These are phyloP conservation scores for Phialophora chinensis DNA, from an alignment of 2,329 filamentous ascomycete species.

Conservation along the genomic window DNA sequence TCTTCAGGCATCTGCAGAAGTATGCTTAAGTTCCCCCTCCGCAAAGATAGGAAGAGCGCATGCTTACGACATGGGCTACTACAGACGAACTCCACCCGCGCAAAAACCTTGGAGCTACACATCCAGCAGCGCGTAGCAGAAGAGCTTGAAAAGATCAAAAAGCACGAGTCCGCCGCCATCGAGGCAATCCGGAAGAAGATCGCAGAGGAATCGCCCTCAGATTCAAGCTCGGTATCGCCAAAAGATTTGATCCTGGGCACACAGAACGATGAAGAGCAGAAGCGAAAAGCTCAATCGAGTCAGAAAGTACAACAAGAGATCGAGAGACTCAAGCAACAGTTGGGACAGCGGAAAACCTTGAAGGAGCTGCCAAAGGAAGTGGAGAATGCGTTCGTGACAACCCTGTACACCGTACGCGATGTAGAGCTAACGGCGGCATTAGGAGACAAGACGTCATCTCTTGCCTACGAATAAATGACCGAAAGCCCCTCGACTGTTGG, in stretches of 20 bases:
- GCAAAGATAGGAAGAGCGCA: not conserved
- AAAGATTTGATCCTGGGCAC: slow-evolving; percentile 39
- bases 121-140: slow-evolving; percentile 84
- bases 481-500: slow-evolving; percentile 92
- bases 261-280: slow-evolving; percentile 33
- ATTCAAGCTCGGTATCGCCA: slow-evolving; percentile 55
- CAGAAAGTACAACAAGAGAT: slow-evolving; percentile 64
- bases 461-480: slow-evolving; percentile 83
- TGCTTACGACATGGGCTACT: slow-evolving; percentile 18
- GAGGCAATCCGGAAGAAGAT: slow-evolving; percentile 70
- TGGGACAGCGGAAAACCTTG: slow-evolving; percentile 66
- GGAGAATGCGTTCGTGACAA: slow-evolving; percentile 62
- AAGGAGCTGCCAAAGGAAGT: slow-evolving; percentile 72
- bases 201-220: slow-evolving; percentile 29
- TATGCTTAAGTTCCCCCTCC: slow-evolving; percentile 51
- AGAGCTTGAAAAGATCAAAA: slow-evolving; percentile 81
- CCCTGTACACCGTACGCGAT: not conserved
- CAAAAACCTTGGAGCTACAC: slow-evolving; percentile 81
- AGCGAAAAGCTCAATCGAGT: slow-evolving; percentile 31
- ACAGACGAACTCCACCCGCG: slow-evolving; percentile 86
- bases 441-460: slow-evolving; percentile 72
- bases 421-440: slow-evolving; percentile 13
- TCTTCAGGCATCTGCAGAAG: slow-evolving; percentile 84
- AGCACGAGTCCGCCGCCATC: slow-evolving; percentile 72
- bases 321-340: slow-evolving; percentile 54